Evolutionary conservation across 345 rosid genomes (phyloP).

Genomic region (Gossypium stocksii): DNA sequence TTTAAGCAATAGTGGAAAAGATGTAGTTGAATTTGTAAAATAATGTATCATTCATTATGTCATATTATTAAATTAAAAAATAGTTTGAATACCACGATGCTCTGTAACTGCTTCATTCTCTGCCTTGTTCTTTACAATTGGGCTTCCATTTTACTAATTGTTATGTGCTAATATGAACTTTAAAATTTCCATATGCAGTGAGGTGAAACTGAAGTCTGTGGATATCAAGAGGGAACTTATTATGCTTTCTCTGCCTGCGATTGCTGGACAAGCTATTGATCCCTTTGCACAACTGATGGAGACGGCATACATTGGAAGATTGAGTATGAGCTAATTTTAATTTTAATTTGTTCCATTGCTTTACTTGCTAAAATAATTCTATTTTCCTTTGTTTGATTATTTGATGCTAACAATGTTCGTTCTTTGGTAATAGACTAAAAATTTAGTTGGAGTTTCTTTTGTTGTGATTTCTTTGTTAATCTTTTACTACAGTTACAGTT

Average conservation of each 20-base stretch:
- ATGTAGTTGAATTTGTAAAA: background rate
- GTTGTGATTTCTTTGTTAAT: background rate
- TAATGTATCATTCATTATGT: background rate
- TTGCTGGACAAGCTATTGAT: slow-evolving; percentile 89
- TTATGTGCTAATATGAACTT: slow-evolving; percentile 11
- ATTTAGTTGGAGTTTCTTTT: background rate
- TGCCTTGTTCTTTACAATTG: background rate
- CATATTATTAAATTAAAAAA: background rate
- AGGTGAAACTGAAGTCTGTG: slow-evolving; percentile 24
- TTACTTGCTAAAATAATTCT: background rate
- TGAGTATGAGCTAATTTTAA: slow-evolving; percentile 41
- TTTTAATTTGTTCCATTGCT: slow-evolving; percentile 6
- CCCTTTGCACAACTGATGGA: slow-evolving; percentile 86
- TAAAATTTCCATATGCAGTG: slow-evolving; percentile 33
- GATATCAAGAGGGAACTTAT: slow-evolving; percentile 67
- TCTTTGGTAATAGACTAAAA: background rate
- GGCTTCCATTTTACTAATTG: background rate
- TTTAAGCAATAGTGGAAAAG: background rate
- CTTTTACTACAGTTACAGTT: background rate
- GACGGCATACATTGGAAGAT: slow-evolving; percentile 91
- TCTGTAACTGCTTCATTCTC: background rate
- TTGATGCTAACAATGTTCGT: background rate
- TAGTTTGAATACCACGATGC: background rate
- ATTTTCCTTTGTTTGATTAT: background rate
- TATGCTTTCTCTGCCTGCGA: slow-evolving; percentile 80